Evolutionary conservation across 371 early-diverging fungal species (phyloP).

Genomic region (Mucor irregularis): DNA sequence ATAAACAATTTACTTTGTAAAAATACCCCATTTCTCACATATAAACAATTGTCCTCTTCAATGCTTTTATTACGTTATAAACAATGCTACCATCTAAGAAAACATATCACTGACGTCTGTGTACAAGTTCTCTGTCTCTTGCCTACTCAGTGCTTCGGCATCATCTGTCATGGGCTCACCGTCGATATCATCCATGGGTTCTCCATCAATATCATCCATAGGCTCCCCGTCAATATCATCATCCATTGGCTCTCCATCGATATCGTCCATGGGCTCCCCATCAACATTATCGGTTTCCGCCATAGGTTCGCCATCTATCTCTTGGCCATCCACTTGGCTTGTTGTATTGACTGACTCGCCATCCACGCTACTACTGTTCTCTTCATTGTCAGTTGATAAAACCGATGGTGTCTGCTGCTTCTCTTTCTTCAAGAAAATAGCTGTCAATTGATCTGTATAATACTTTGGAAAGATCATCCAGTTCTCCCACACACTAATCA

Average conservation of each 20-base stretch:
- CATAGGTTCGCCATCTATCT: constrained; percentile 20
- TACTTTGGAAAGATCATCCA: constrained; percentile 85
- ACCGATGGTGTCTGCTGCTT: not conserved
- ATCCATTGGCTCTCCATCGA: constrained; percentile 51
- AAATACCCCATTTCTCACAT: too few relatives aligned
- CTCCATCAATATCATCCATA: constrained; percentile 29
- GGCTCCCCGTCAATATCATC: constrained; percentile 32
- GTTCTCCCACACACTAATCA: constrained; percentile 83
- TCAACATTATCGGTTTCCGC: constrained; percentile 24
- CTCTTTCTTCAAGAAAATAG: constrained; percentile 42
- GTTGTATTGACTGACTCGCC: constrained; percentile 3
- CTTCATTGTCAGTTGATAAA: too few relatives aligned
- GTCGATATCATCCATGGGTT: constrained; percentile 34
- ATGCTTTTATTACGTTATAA: too few relatives aligned
- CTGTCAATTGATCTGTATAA: constrained; percentile 59
- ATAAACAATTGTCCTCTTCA: too few relatives aligned
- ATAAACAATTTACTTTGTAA: too few relatives aligned
- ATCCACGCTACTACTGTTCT: too few relatives aligned
- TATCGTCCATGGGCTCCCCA: constrained; percentile 51
- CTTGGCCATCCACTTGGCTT: constrained; percentile 18
- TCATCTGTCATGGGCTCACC: not conserved
- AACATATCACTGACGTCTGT: constrained; percentile 3
- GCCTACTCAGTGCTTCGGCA: too few relatives aligned
- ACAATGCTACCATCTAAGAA: too few relatives aligned
- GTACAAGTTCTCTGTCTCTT: not conserved